Evolutionary conservation across 495 filamentous ascomycete species (phyloP), one percentile per base, ranked within the genome.

Genomic region (Parachaetomium inaequale): DNA sequence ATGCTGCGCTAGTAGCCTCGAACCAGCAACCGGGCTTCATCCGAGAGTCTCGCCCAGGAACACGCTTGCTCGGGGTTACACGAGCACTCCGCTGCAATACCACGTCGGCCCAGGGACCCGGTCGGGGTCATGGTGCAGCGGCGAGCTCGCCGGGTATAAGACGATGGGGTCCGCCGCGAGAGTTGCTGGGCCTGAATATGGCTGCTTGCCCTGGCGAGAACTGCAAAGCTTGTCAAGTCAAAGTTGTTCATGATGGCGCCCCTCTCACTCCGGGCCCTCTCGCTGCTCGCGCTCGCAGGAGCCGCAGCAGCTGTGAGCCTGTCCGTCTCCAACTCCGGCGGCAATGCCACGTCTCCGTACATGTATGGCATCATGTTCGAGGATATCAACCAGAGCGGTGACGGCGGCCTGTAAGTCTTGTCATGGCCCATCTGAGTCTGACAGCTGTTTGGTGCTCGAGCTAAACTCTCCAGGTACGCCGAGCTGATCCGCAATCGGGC

Each of bases 341-440:
- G 50, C 17, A 34, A 53, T 53, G 29, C 31, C 26, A 53, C 50
- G 17, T 53, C 50, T 14, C 50, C 50, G 50, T 53, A 53, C 19
- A 53, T 53, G 50, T 53, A 56, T 29, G 53, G 53, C 11, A 26
- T 56, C 34, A 42, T 56, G 34, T 56, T 56, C 15, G 53, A 87
- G 84, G 86, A 89, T 70, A 88, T 88, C 75, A 86, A 89, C 71
- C 84, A 89, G 70, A 88, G 84, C 23, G 88, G 88, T 8, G 89
- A 91, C 68, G 89, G 89, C 7, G 89, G 89, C n/a, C 23, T 53
- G 50, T 53, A 32, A 52, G 49, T 31, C 28, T 2, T 52, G 4
- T 31, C 17, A 4, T 8, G 4, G 19, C 28, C 12, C 12, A 10
- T 7, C 23, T 49, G 46, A 45, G n/a, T n/a, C 40, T 49, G 19